phyloP scores from a whole-genome alignment of 1,284 basidiomycete species.

The Cryptococcus sp. region DNA sequence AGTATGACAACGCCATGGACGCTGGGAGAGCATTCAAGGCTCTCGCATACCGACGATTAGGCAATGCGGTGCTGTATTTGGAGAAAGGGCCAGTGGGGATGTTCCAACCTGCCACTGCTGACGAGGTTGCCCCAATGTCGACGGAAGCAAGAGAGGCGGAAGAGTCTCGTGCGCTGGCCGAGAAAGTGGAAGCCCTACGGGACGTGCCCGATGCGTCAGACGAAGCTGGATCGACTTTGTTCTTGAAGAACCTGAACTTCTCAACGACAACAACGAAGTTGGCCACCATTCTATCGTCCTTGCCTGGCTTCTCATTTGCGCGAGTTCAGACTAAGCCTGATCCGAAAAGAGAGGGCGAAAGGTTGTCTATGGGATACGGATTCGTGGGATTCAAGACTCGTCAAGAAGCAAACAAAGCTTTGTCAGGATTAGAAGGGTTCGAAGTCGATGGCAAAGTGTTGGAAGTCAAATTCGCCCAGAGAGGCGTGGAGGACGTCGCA shows the following conservation, averaged over 20 bases:
- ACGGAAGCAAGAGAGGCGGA: conserved; percentile 47
- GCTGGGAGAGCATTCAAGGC: conserved; percentile 75
- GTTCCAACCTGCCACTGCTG: conserved; percentile 57
- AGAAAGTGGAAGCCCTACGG: conserved; percentile 29
- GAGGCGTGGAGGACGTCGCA: conserved; percentile 70
- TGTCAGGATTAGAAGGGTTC: conserved; percentile 77
- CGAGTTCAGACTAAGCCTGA: conserved; percentile 90
- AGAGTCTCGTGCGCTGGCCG: conserved; percentile 50
- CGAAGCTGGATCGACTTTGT: conserved; percentile 78
- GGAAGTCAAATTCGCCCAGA: conserved; percentile 81
- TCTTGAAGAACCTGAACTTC: conserved; percentile 93
- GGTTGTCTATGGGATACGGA: conserved; percentile 91
- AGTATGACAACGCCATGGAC: conserved; percentile 72
- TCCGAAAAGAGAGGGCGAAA: conserved; percentile 65
- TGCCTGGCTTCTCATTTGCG: conserved; percentile 84
- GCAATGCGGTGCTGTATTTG: conserved; percentile 86
- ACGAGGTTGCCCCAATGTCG: conserved; percentile 13
- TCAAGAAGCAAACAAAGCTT: conserved; percentile 73
- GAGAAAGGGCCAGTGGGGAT: conserved; percentile 87
- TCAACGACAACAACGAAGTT: conserved; percentile 79
- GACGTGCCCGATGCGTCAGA: conserved; percentile 58
- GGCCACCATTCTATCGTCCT: conserved; percentile 67
- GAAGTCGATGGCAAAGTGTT: conserved; percentile 85
- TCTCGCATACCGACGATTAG: conserved; percentile 83
- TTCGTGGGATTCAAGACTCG: conserved; percentile 86